Evolutionary conservation across 371 early-diverging fungal species (phyloP).

Genomic region (Dichotomocladium elegans): DNA sequence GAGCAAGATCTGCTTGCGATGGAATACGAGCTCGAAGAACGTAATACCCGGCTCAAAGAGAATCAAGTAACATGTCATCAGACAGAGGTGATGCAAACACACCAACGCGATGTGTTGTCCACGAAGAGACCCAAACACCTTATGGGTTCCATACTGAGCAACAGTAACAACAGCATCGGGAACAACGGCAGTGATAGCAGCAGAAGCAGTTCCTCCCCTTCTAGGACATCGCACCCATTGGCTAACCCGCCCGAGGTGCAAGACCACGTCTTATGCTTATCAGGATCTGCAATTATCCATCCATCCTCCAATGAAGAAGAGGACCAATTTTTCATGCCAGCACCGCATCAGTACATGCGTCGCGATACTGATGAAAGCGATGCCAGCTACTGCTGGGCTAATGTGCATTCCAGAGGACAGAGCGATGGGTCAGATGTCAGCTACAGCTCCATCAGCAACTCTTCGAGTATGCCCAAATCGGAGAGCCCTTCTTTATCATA

Average conservation of each 20-base stretch:
- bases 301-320: background rate
- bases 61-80: too few relatives aligned
- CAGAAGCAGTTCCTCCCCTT: too few relatives aligned
- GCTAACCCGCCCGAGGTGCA: too few relatives aligned
- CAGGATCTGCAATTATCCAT: too few relatives aligned
- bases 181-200: too few relatives aligned
- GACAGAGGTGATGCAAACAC: too few relatives aligned
- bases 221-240: too few relatives aligned
- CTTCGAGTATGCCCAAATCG: background rate
- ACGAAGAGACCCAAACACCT: constrained; percentile 1
- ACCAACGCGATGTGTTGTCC: too few relatives aligned
- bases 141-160: constrained; percentile 2
- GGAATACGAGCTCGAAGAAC: constrained; percentile 14
- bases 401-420: constrained; percentile 6
- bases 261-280: too few relatives aligned
- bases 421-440: constrained; percentile 9
- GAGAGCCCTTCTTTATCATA: constrained; percentile 2
- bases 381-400: too few relatives aligned
- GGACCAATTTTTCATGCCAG: background rate
- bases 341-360: background rate
- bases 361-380: background rate
- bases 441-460: background rate
- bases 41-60: too few relatives aligned
- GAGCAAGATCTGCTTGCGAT: constrained; percentile 24
- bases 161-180: background rate